Conservation (phyloP, 768 basidiomycete genomes). For the Lentinula raphanica region DNA sequence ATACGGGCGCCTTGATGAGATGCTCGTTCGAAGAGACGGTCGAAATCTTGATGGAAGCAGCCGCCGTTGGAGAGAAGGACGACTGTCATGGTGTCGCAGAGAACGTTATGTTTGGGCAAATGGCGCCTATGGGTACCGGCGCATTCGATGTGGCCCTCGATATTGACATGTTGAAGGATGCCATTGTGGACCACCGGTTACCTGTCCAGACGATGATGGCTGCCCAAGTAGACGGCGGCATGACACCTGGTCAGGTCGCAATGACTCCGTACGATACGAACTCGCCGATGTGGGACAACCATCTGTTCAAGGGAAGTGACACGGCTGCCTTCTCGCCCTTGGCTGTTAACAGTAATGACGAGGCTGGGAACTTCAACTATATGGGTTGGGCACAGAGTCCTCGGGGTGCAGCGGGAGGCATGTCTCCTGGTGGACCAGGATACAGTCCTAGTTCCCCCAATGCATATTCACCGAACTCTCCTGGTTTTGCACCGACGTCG, state of each 20-base stretch:
- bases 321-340: constrained; percentile 94
- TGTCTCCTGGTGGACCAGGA: constrained; percentile 83
- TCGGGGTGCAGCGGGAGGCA: constrained; percentile 66
- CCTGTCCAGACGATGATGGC: constrained; percentile 79
- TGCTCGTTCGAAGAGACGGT: constrained; percentile 99
- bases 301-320: constrained; percentile 76
- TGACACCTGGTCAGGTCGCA: constrained; percentile 87
- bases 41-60: constrained; percentile 98
- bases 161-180: constrained; percentile 97
- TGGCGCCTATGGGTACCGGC: constrained; percentile 99
- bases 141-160: constrained; percentile 94
- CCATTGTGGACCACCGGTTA: constrained; percentile 92
- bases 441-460: constrained; percentile 93
- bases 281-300: constrained; percentile 79
- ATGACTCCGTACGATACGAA: constrained; percentile 97
- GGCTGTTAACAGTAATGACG: constrained; percentile 81
- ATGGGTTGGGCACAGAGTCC: constrained; percentile 86
- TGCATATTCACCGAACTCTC: constrained; percentile 84
- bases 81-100: constrained; percentile 99
- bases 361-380: constrained; percentile 65
- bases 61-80: constrained; percentile 95
- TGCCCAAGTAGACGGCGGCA: constrained; percentile 77
- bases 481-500: constrained; percentile 76
- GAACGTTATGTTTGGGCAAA: constrained; percentile 97
- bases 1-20: constrained; percentile 97